Base-by-base conservation (phyloP, 768 basidiomycete species). In the Leccinum sublutescens region DNA sequence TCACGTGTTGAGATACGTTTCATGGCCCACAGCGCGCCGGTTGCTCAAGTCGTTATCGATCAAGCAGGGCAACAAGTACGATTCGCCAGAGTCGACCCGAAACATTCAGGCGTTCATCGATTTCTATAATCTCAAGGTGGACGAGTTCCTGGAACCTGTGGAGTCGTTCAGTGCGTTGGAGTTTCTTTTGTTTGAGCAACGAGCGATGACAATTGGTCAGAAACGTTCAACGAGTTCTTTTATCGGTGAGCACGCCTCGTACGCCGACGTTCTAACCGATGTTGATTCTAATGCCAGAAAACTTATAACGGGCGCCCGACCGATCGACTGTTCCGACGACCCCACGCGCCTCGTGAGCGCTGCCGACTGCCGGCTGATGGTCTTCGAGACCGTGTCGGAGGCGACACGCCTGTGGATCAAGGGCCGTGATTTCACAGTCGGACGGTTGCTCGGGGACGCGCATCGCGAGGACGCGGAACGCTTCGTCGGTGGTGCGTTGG, bases 341-440 rank as follows among this genome's bases (percentile, higher is more conserved):
- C 87, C 92, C 0, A 82, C 78, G 51, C 85, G 88, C 8, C 79
- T 96, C 12, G 91, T 98, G 57, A 89, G 88, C 58, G 86, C 85
- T n/a, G 97, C 95, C 2, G 96, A 99, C 77, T 98, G 92, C 69
- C 88, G 96, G n/a, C 81, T 97, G 60, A 95, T 98, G 88, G 85
- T 88, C 1, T 99, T 98, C 73, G 87, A 91, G 72, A 88, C 85
- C 1, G 87, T 97, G 8, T 77, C 75, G 51, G 91, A 93, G 57
- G 96, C 96, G 1, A 97, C 94, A 2, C 79, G 81, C 23, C 76
- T 99, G 0, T 99, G 96, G 96, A 96, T 98, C 76, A 98, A 98
- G 69, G 96, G 96, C 3, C 86, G 94, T 47, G 95, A 97, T 65
- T 98, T 99, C 70, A 88, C 86, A 2, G 80, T 98, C 3, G 80